Base-by-base conservation (phyloP, 495 filamentous ascomycete species). In the Hypoxylon lenormandii region DNA sequence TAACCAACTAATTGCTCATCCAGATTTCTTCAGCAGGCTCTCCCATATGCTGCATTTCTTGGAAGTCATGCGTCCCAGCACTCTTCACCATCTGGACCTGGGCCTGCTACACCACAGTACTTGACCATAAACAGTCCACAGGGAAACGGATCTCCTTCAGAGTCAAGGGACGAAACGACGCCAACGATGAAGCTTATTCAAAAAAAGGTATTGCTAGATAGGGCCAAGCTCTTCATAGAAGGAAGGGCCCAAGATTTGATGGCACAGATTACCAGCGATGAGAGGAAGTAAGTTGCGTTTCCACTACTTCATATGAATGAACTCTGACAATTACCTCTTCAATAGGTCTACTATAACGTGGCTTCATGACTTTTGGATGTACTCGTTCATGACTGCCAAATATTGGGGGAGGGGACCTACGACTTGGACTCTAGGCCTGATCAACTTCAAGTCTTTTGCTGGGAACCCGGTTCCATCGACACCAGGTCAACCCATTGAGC, bases 341-440 rank as follows among this genome's bases (percentile, higher is more conserved):
- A 43, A 70, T 68, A 53, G 72, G 59, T 26, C 76, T 69, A 18
- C 42, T 8, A 18, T 18, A 37, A 60, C 64, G 47, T 66, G 64
- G 79, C 57, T 82, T 46, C 76, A 83, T 56, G 78, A 82, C 46
- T 80, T 77, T 49, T 83, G 78, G 77, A 72, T 78, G 33, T 80
- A 75, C 45, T 71, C 75, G 6, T 82, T 80, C 58, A 80, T 74
- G 57, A 79, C 78, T 5, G 78, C 79, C 10, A 82, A 79, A 54
- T 66, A 76, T 45, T 82, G 79, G 81, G 80, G 80, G 0, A 70
- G 68, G 11, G 81, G 80, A 0, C 81, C 81, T 26, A 62, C 43
- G 52, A 33, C 56, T 40, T 82, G 79, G 79, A 78, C 64, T 19
- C 18, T 28, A n/a, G 16, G 18, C 8, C 63, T 76, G 46, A 52